Evolutionary conservation across 768 basidiomycete genomes (phyloP), one percentile per base, ranked within the genome.

Genomic region (Boletus barrowsii): DNA sequence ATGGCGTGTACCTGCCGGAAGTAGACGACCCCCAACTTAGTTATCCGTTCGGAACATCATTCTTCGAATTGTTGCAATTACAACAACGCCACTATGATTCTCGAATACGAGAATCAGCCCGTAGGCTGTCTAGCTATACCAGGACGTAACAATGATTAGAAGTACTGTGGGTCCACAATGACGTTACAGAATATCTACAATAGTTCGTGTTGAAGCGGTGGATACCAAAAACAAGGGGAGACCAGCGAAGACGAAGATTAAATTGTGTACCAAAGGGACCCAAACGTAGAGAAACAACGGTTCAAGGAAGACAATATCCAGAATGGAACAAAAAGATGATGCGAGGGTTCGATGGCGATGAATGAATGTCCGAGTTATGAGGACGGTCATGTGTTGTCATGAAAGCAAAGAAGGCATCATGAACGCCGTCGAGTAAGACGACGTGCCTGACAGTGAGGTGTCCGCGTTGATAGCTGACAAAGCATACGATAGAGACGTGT

Each of bases 11-110:
- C 71, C 81, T 87, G 26, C 80, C 88, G 0, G 86, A 93, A 49
- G 75, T 96, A 42, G 90, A 96, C 63, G 95, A 98, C 72, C 94
- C 94, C 45, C 87, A 92, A 63, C 74, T 93, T 30, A 82, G 81
- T 62, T 83, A 86, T 69, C 81, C 92, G 35, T 92, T 96, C 65
- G 89, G 85, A 45, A 86, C 91, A 32, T 88, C 83, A 42, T 87
- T 93, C 62, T 98, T 86, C 81, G 97, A 99, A 74, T 72, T 95
- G 52, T 73, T 86, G 57, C 70, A 87, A 55, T 78, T 90, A 47
- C 75, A 76, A 58, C 69, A 72, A 60, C 75, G 73, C 32, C 85
- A 91, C 68, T 81, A 77, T 67, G 89, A 95, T 71, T 72, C 78
- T 62, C 72, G 75, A 49, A 87, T 97, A 9, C 76, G 89, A 57